Base-by-base conservation (phyloP, 805 yeast genomes). In the Yamadazyma sp. region DNA sequence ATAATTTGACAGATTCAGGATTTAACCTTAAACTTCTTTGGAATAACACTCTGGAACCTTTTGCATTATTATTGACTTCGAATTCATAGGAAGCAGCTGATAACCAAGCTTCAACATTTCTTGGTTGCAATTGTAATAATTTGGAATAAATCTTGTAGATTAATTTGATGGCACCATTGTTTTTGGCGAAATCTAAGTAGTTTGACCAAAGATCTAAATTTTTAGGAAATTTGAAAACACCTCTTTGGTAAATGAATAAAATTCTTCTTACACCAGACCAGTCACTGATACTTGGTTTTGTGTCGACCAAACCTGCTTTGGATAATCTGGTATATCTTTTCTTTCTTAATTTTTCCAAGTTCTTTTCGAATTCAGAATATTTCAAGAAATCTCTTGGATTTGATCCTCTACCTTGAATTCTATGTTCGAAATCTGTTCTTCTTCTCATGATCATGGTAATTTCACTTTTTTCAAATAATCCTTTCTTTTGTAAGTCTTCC, bases 391-490 rank as follows among this genome's bases (percentile, higher is more conserved):
- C 98, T 35, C 75, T 64, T 2, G 86, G 75, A 44, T 75, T 79
- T 9, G 89, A 77, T 1, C 93, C 95, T 58, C 98, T 73, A 27
- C 95, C 86, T 29, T 76, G 75, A 35, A 93, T 76, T 38, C 95
- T 65, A 57, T 93, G 96, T 61, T 93, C 99, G 50, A 88, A 93
- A 60, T 89, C 97, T 0, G 97, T 91, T 64, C 98, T 76, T 54
- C 88, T 77, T 62, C 93, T 81, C 87, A 91, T 86, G 35, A 93
- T 82, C 67, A 75, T 72, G 26, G 82, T 79, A 45, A 88, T 78
- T 60, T 93, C 98, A 47, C 75, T 76, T 48, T 84, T 84, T 27
- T 79, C 82, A 58, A 93, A 93, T 4, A 93, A 69, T 3, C 88
- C 88, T 51, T 86, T 82, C 38, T 76, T 76, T 40, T 82, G 79